These are phyloP conservation scores for Russula emetica DNA, from an alignment of 768 basidiomycete species.

Conservation along the genomic window DNA sequence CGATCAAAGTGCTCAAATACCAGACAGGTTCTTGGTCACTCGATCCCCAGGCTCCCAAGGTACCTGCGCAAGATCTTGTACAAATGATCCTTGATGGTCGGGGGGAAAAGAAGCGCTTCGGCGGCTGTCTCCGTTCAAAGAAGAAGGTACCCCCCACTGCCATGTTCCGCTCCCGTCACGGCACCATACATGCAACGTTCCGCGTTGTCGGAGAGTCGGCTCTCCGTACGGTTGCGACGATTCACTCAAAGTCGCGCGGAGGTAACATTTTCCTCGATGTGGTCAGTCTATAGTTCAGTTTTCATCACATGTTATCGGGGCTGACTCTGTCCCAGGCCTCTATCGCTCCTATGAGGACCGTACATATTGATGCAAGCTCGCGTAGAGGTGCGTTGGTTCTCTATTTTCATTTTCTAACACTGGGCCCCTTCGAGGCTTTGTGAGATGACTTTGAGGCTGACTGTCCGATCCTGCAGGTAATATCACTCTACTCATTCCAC, in stretches of 20 bases:
- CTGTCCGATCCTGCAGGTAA: constrained; percentile 3
- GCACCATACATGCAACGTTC: constrained; percentile 13
- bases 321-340: constrained; percentile 14
- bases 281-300: constrained; percentile 5
- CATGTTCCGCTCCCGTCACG: constrained; percentile 16
- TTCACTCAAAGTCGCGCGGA: constrained; percentile 14
- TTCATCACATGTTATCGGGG: neutral
- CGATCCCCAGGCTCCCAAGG: constrained; percentile 12
- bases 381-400: constrained; percentile 3
- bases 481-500: constrained; percentile 23
- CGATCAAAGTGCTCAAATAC: neutral
- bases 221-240: constrained; percentile 13
- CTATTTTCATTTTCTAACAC: no score
- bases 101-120: neutral
- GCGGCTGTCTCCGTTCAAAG: neutral
- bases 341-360: constrained; percentile 17
- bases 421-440: neutral
- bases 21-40: constrained; percentile 22
- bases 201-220: constrained; percentile 17
- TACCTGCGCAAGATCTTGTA: constrained; percentile 8
- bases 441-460: neutral
- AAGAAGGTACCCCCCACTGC: constrained; percentile 7
- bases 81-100: constrained; percentile 16
- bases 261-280: constrained; percentile 19
- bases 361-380: constrained; percentile 6